Base-by-base conservation (phyloP, 2,329 filamentous ascomycete species). In the Penicillium brevicompactum region DNA sequence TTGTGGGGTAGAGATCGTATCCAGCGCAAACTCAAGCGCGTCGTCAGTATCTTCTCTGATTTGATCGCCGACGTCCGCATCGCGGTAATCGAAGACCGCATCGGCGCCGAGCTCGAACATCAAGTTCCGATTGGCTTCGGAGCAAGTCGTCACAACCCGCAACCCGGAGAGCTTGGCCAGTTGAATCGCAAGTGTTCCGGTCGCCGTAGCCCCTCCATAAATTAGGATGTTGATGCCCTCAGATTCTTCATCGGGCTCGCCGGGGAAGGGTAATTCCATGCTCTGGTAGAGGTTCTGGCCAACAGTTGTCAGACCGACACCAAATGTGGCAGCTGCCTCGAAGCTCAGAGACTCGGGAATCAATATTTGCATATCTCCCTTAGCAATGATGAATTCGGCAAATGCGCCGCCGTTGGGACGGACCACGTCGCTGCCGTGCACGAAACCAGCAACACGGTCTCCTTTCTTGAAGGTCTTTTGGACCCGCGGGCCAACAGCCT, bases 281-380 rank as follows among this genome's bases (percentile, higher is more conserved):
- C 38, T 58, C 46, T 73, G 67, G 56, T 71, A 76, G 8, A 76
- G 58, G 16, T 67, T 70, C 49, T 84, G 81, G 1, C 76, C 81
- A 8, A 82, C 77, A 8, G 82, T 84, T 2, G 72, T 73, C 46
- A 84, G 67, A 2, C 79, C 82, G 0, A 82, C 74, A 1, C 80
- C 78, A 3, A 84, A 64, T 0, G 81, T 83, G 1, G 79, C 71
- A 1, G 80, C 83, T 13, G 82, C 77, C 56, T 82, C 78, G 52
- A 79, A 78, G 32, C 71, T 76, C 56, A 84, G 59, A 44, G 62
- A 68, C 5, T 80, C 74, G 0, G 80, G 76, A 9, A 84, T 69
- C 47, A 74, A 74, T 22, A 79, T 69, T 51, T 76, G 70, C 1
- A 83, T 57, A 49, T 80, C 80, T 3, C 72, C 80, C 59, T 82